These are phyloP conservation scores for Flaveria robusta DNA, from an alignment of 129 eudicot genomes.

Conservation along the genomic window DNA sequence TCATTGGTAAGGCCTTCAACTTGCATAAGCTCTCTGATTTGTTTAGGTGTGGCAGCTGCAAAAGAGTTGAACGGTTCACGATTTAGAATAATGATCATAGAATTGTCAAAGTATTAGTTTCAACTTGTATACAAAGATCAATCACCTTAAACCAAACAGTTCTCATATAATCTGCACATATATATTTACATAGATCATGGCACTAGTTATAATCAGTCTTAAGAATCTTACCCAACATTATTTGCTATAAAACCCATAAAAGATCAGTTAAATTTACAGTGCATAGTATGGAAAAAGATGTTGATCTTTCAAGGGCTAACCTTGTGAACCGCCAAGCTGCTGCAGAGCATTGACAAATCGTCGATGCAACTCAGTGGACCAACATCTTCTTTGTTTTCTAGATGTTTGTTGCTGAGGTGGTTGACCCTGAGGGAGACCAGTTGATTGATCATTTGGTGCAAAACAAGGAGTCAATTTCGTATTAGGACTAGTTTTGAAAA, in stretches of 20 bases:
- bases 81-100: background rate
- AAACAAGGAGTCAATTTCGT: slow-evolving; percentile 42
- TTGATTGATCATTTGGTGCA: slow-evolving; percentile 37
- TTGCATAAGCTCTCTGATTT: slow-evolving; percentile 90
- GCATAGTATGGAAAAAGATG: background rate
- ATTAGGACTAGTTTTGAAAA: slow-evolving; percentile 40
- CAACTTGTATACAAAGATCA: background rate
- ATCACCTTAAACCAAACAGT: background rate
- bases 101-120: slow-evolving; percentile 18
- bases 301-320: slow-evolving; percentile 38
- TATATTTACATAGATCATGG: background rate
- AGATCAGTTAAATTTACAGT: background rate
- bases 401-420: slow-evolving; percentile 46
- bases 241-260: background rate
- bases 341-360: slow-evolving; percentile 68
- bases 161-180: background rate
- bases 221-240: slow-evolving; percentile 2
- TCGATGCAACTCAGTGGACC: slow-evolving; percentile 94
- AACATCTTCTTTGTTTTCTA: slow-evolving; percentile 84
- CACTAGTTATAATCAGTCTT: slow-evolving; percentile 4
- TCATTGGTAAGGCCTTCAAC: slow-evolving; percentile 94
- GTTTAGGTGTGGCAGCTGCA: slow-evolving; percentile 97
- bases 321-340: slow-evolving; percentile 89
- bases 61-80: slow-evolving; percentile 6
- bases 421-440: slow-evolving; percentile 33